Evolutionary conservation across 139 green algal species (phyloP).

Genomic region (Spirogloea muscicola): DNA sequence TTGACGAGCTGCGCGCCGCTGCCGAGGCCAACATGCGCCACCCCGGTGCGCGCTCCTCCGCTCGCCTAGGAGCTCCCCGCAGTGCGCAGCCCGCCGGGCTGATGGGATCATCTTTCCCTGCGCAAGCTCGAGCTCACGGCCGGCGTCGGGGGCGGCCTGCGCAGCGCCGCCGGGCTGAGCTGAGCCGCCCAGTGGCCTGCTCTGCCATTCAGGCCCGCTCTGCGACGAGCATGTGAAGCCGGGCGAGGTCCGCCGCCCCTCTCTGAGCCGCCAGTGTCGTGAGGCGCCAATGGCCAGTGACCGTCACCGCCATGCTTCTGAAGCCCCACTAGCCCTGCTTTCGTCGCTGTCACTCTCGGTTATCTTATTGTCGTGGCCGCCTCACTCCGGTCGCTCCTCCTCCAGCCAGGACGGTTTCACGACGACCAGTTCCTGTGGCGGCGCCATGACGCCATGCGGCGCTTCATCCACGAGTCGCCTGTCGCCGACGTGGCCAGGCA

Average conservation of each 20-base stretch:
- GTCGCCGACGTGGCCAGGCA: slow-evolving; percentile 2
- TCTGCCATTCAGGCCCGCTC: slow-evolving; percentile 13
- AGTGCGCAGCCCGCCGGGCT: no score
- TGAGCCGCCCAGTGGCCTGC: no score
- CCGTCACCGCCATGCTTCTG: neutral
- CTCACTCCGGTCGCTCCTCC: no score
- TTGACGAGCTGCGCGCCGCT: slow-evolving; percentile 1
- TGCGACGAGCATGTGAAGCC: slow-evolving; percentile 19
- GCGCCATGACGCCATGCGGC: slow-evolving; percentile 14
- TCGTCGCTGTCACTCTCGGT: neutral
- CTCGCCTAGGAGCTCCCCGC: no score
- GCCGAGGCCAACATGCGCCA: slow-evolving; percentile 12
- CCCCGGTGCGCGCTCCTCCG: no score
- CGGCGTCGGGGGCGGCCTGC: no score
- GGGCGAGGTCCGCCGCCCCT: neutral
- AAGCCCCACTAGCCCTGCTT: neutral
- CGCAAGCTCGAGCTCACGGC: no score
- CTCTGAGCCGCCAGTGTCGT: no score
- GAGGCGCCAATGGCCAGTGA: no score
- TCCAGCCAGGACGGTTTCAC: slow-evolving; percentile 11
- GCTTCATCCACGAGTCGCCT: slow-evolving; percentile 20
- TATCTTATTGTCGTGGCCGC: neutral
- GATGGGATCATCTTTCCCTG: no score
- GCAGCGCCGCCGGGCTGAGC: no score
- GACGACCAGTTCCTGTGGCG: slow-evolving; percentile 27